Percentiles rank a stretch among this genome's conserved stretches.
phyloP scores from a whole-genome alignment of 345 rosid species.

The Rhizophora mangle region DNA sequence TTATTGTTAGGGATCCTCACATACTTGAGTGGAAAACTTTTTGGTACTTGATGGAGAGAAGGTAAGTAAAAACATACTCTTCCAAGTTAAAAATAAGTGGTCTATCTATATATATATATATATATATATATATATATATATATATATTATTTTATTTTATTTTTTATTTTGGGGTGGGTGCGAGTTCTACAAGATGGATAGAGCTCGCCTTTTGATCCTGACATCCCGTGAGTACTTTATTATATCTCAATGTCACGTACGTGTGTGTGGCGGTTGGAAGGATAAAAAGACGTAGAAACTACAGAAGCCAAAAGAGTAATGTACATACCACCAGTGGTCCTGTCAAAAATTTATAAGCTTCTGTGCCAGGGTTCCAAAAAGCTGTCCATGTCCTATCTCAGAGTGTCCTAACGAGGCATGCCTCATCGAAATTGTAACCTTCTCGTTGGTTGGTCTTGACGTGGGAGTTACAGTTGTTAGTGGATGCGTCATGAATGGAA shows the following conservation, averaged over 20 bases:
- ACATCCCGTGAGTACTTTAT: too few species aligned
- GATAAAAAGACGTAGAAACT: too few species aligned
- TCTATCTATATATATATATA: not conserved
- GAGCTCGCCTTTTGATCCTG: too few species aligned
- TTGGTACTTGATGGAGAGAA: not conserved
- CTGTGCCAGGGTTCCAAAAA: not conserved
- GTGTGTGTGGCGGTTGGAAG: too few species aligned
- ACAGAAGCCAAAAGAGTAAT: too few species aligned
- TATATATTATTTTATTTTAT: too few species aligned
- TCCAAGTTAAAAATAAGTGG: not conserved
- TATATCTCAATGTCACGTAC: too few species aligned
- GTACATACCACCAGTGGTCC: not conserved
- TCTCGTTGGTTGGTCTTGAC: not conserved
- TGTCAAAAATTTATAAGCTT: not conserved
- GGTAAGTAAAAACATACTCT: not conserved
- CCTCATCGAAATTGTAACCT: not conserved
- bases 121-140: not conserved
- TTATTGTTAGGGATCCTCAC: not conserved
- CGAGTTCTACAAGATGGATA: too few species aligned
- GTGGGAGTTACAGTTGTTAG: constrained; percentile 2
- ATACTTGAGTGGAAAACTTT: not conserved
- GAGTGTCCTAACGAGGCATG: not conserved
- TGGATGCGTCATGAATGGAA: not conserved
- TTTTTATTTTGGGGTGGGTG: not conserved
- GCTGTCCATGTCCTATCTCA: not conserved